These are phyloP conservation scores for Chrysoporthe deuterocubensis DNA, from an alignment of 2,329 filamentous ascomycete species.

Conservation along the genomic window DNA sequence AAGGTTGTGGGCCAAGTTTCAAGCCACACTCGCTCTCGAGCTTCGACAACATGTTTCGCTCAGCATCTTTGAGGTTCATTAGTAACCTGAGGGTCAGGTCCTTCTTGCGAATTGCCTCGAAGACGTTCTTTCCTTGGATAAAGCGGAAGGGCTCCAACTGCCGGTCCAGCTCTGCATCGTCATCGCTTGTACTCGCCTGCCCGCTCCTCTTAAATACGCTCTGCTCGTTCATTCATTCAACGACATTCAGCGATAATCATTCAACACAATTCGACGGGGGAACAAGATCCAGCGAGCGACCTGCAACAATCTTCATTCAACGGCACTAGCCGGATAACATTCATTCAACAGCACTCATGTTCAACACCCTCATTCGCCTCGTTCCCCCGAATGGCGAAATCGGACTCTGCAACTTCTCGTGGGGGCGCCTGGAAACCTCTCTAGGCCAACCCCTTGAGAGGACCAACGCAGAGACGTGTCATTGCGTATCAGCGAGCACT, in stretches of 20 bases:
- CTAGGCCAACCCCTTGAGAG: background rate
- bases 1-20: slow-evolving; percentile 90
- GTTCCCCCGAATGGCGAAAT: background rate
- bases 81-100: slow-evolving; percentile 88
- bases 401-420: background rate
- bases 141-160: slow-evolving; percentile 96
- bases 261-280: too few species aligned
- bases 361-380: background rate
- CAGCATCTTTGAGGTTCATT: slow-evolving; percentile 92
- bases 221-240: too few species aligned
- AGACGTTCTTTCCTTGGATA: slow-evolving; percentile 95
- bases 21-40: slow-evolving; percentile 92
- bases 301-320: background rate
- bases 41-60: slow-evolving; percentile 91
- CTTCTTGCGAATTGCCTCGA: slow-evolving; percentile 99
- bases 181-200: slow-evolving; percentile 73
- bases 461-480: background rate
- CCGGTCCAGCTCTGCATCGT: slow-evolving; percentile 88
- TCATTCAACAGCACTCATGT: background rate
- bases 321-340: background rate
- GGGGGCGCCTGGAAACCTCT: background rate
- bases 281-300: background rate
- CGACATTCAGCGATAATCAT: too few species aligned
- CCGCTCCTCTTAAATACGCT: slow-evolving; percentile 53
- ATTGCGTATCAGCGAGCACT: background rate